These are phyloP conservation scores for Fusarium sarcochroum DNA, from an alignment of 2,329 filamentous ascomycete species.

Conservation along the genomic window DNA sequence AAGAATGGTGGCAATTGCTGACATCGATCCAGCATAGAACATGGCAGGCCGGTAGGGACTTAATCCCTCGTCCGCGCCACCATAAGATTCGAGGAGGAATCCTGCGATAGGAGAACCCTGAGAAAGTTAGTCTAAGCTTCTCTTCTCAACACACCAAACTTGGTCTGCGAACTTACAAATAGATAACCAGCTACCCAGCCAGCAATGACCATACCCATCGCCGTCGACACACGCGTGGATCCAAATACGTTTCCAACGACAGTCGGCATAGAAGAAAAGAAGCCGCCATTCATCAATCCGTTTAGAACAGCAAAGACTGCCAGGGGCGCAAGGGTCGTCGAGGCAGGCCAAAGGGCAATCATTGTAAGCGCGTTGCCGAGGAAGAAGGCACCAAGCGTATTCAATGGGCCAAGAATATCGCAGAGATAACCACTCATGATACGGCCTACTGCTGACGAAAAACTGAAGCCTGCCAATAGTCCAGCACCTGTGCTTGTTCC, in stretches of 20 bases:
- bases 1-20: constrained; percentile 20
- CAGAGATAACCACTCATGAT: constrained; percentile 67
- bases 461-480: constrained; percentile 73
- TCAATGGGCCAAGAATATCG: constrained; percentile 68
- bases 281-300: constrained; percentile 72
- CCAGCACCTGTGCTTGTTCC: constrained; percentile 67
- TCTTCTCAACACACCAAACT: accelerated
- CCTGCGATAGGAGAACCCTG: constrained; percentile 73
- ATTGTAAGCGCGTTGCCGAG: constrained; percentile 69
- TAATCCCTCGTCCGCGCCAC: constrained; percentile 63
- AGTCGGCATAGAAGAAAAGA: constrained; percentile 75
- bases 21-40: constrained; percentile 67
- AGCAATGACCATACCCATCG: constrained; percentile 73
- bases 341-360: constrained; percentile 73
- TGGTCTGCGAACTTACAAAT: constrained; percentile 58
- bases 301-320: constrained; percentile 72
- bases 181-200: constrained; percentile 74
- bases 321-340: constrained; percentile 66
- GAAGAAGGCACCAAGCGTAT: constrained; percentile 66
- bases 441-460: constrained; percentile 70
- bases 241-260: constrained; percentile 73
- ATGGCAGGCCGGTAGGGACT: constrained; percentile 72
- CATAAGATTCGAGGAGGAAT: constrained; percentile 69
- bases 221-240: constrained; percentile 66
- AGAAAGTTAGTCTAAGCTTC: not conserved